phyloP scores from a whole-genome alignment of 176 grass and related monocot species.

The Urochloa ruziziensis region DNA sequence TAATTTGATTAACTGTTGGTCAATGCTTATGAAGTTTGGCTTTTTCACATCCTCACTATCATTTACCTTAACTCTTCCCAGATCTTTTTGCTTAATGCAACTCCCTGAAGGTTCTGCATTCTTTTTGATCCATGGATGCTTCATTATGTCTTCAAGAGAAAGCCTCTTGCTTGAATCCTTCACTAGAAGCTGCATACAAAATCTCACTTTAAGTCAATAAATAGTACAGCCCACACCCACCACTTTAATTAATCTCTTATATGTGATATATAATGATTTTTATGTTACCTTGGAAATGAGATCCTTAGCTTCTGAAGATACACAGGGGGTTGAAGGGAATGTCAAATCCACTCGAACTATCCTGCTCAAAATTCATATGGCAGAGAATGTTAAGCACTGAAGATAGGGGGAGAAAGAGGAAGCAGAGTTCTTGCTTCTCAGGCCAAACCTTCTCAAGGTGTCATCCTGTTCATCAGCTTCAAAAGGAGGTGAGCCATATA shows the following conservation, averaged over 20 bases:
- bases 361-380: constrained; percentile 52
- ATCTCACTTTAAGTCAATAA: background rate
- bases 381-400: constrained; percentile 15
- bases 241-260: background rate
- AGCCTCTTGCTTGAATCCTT: constrained; percentile 93
- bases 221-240: background rate
- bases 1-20: background rate
- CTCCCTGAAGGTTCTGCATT: constrained; percentile 84
- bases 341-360: constrained; percentile 79
- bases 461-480: constrained; percentile 69
- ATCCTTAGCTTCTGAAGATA: constrained; percentile 84
- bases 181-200: constrained; percentile 65
- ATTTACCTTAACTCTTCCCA: constrained; percentile 5
- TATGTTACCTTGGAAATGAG: constrained; percentile 73
- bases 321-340: constrained; percentile 59
- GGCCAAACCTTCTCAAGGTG: constrained; percentile 57
- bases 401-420: background rate
- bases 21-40: background rate
- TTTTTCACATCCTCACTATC: background rate
- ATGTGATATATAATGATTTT: constrained; percentile 12
- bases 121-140: constrained; percentile 77
- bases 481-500: constrained; percentile 86
- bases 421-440: background rate
- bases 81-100: constrained; percentile 42
- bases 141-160: constrained; percentile 73